A percentile compares a stretch with the other conserved stretches of the same genome.
Evolutionary conservation across 148 eudicot genomes (phyloP).

Genomic region (Beta vulgaris): DNA sequence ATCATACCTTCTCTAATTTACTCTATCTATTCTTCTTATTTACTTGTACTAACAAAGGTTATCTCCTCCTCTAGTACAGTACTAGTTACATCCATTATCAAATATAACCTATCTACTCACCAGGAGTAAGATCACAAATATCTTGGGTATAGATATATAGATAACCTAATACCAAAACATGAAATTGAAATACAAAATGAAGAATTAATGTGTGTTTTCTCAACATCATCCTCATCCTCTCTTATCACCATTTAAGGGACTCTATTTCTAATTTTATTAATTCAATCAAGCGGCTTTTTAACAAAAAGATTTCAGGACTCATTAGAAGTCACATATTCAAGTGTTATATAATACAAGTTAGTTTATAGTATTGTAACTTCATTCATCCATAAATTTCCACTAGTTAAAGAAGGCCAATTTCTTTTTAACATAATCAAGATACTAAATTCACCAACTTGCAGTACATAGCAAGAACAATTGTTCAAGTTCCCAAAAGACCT

Average conservation of each 20-base stretch:
- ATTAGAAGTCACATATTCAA: too few species aligned
- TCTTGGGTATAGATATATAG: neutral
- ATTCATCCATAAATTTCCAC: too few species aligned
- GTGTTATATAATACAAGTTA: too few species aligned
- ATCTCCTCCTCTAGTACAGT: neutral
- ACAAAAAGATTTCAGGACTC: too few species aligned
- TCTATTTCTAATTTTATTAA: too few species aligned
- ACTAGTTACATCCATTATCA: too few species aligned
- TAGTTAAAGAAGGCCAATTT: too few species aligned
- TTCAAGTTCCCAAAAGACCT: neutral
- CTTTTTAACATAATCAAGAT: neutral
- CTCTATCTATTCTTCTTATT: neutral
- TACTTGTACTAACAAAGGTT: neutral
- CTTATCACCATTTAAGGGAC: too few species aligned
- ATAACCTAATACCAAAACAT: neutral
- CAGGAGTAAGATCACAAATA: neutral
- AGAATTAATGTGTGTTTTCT: neutral
- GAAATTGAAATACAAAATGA: neutral
- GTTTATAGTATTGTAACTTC: too few species aligned
- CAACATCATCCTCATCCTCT: neutral
- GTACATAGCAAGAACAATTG: neutral
- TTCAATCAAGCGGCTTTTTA: too few species aligned
- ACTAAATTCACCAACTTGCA: neutral
- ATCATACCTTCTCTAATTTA: neutral
- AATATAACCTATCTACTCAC: neutral